Percentiles rank a stretch among this genome's conserved stretches.
phyloP scores from a whole-genome alignment of 2,329 filamentous ascomycete genomes.

The Colletotrichum sp. region DNA sequence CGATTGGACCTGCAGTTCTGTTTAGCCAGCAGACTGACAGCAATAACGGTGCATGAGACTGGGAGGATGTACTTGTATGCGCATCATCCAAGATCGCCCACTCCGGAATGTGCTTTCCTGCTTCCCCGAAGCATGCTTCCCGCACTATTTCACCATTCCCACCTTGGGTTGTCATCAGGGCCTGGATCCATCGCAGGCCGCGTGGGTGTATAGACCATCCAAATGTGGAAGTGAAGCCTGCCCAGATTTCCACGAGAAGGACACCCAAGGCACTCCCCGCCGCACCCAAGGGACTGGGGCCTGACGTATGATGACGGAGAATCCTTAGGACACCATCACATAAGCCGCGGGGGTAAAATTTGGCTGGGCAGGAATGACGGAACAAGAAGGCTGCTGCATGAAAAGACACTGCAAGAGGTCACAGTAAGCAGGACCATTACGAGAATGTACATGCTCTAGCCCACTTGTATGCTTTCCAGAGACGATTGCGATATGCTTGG shows the following conservation, averaged over 20 bases:
- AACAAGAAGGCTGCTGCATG: not conserved
- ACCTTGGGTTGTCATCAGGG: constrained; percentile 36
- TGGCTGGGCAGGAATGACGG: not conserved
- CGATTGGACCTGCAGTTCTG: constrained; percentile 19
- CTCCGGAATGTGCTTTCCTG: constrained; percentile 39
- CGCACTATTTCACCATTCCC: constrained; percentile 36
- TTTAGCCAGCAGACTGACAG: constrained; percentile 33
- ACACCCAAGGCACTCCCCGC: not conserved
- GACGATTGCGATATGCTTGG: not conserved
- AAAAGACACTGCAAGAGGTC: not conserved
- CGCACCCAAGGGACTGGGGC: constrained; percentile 16
- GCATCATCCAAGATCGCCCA: constrained; percentile 43
- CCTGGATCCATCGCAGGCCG: constrained; percentile 34
- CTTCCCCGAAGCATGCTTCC: constrained; percentile 45
- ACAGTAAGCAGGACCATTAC: not conserved
- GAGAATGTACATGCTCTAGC: not conserved
- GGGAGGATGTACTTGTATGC: constrained; percentile 29
- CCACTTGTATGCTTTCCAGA: not conserved
- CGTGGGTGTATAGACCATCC: constrained; percentile 6
- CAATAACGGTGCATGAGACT: constrained; percentile 34
- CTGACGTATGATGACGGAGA: constrained; percentile 22
- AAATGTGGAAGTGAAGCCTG: constrained; percentile 10
- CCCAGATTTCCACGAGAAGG: constrained; percentile 3
- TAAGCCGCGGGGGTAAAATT: constrained; percentile 3
- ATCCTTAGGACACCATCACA: constrained; percentile 5